These are phyloP conservation scores for Citrus inodora DNA, from an alignment of 345 rosid species.

Conservation along the genomic window DNA sequence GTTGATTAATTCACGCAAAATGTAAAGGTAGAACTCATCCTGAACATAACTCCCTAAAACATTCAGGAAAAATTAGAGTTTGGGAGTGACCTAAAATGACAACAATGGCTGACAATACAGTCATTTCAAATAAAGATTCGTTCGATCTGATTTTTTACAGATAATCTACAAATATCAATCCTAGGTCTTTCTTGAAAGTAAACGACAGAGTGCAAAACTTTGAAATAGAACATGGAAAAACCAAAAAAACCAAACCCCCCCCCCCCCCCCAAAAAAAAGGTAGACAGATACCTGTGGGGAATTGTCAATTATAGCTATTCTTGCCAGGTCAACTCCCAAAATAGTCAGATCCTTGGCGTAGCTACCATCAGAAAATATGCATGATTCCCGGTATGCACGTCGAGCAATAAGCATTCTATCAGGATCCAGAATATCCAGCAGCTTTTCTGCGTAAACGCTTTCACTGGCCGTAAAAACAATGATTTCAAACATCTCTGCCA, in stretches of 20 bases:
- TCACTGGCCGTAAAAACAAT: slow-evolving; percentile 88
- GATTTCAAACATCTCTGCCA: slow-evolving; percentile 77
- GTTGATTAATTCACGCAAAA: not conserved
- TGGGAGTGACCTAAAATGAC: not conserved
- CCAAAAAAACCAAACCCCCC: not conserved
- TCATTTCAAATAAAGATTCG: not conserved
- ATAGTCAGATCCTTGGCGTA: slow-evolving; percentile 90
- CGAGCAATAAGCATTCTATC: slow-evolving; percentile 59
- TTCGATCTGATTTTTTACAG: not conserved
- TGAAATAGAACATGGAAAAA: slow-evolving; percentile 2
- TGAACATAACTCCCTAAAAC: not conserved
- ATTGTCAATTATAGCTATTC: slow-evolving; percentile 89
- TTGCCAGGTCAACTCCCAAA: slow-evolving; percentile 89
- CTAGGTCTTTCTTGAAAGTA: not conserved
- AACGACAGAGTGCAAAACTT: not conserved
- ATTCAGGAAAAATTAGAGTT: not conserved
- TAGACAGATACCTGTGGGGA: slow-evolving; percentile 75
- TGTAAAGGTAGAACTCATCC: not conserved
- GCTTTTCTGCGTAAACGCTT: slow-evolving; percentile 78
- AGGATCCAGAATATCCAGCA: slow-evolving; percentile 80
- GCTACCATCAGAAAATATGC: slow-evolving; percentile 75
- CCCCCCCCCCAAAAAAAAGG: not conserved
- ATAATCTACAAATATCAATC: not conserved
- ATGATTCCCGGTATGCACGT: slow-evolving; percentile 80
- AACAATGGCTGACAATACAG: not conserved